A percentile compares a stretch with the other conserved stretches of the same genome.
phyloP scores from a whole-genome alignment of 2,329 filamentous ascomycete genomes.

The Cytospora piceae region DNA sequence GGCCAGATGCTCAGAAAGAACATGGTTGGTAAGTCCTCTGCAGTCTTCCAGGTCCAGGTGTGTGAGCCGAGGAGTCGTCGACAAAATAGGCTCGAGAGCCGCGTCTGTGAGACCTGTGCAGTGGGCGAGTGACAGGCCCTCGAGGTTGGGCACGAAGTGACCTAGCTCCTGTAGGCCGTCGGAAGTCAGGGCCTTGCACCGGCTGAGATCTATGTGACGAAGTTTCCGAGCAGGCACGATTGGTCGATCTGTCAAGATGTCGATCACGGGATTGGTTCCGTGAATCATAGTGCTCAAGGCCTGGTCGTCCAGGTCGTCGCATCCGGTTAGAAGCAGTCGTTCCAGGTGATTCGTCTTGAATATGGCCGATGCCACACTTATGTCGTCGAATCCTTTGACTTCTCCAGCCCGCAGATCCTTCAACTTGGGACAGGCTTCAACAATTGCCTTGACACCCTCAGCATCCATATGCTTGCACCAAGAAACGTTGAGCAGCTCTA shows the following conservation, averaged over 20 bases:
- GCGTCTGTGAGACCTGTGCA: constrained; percentile 75
- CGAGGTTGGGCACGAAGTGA: constrained; percentile 74
- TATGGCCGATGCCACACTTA: constrained; percentile 71
- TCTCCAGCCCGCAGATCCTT: constrained; percentile 83
- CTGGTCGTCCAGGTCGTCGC: constrained; percentile 76
- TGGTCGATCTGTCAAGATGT: constrained; percentile 76
- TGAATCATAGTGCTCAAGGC: constrained; percentile 75
- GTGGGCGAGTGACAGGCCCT: constrained; percentile 82
- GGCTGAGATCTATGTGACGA: constrained; percentile 82
- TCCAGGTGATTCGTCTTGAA: constrained; percentile 83
- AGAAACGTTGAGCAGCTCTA: constrained; percentile 87
- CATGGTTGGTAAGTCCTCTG: constrained; percentile 72
- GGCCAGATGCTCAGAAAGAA: constrained; percentile 73
- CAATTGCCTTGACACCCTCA: constrained; percentile 70
- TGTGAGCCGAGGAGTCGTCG: constrained; percentile 75
- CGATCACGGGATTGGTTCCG: constrained; percentile 75
- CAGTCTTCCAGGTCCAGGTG: constrained; percentile 92
- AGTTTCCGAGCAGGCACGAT: constrained; percentile 77
- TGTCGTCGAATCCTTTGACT: constrained; percentile 76
- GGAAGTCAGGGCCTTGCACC: constrained; percentile 75
- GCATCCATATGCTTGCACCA: constrained; percentile 91
- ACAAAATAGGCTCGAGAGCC: constrained; percentile 72
- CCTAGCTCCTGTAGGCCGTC: constrained; percentile 72
- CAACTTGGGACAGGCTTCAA: constrained; percentile 73
- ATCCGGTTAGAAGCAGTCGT: constrained; percentile 79